These are phyloP conservation scores for Flaveria linearis DNA, from an alignment of 129 eudicot species.

Conservation along the genomic window DNA sequence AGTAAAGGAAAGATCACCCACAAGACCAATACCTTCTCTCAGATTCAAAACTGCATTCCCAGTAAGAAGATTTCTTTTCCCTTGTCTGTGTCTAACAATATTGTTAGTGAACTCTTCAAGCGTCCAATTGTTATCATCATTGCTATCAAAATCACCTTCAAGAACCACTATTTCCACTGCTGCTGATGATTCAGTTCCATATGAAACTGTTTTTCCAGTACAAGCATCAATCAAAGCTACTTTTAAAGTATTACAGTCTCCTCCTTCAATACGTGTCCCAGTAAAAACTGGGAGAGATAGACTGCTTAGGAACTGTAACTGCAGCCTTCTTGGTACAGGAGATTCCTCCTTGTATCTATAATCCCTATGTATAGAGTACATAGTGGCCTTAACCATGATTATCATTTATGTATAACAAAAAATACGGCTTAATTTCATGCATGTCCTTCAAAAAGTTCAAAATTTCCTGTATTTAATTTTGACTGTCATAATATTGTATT, in stretches of 20 bases:
- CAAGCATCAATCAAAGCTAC: slow-evolving; percentile 67
- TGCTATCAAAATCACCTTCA: slow-evolving; percentile 91
- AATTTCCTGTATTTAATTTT: not conserved
- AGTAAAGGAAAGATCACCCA: slow-evolving; percentile 73
- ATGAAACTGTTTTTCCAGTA: slow-evolving; percentile 60
- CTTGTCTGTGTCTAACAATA: slow-evolving; percentile 74
- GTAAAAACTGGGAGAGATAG: slow-evolving; percentile 91
- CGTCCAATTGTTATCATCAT: slow-evolving; percentile 64
- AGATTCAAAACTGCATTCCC: slow-evolving; percentile 62
- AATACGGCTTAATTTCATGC: not conserved
- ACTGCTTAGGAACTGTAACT: slow-evolving; percentile 54
- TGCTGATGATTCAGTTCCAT: slow-evolving; percentile 62
- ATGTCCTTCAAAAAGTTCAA: not conserved
- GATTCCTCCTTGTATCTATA: slow-evolving; percentile 47
- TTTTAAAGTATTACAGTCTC: slow-evolving; percentile 60
- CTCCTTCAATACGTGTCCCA: slow-evolving; percentile 92
- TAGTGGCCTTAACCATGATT: slow-evolving; percentile 23
- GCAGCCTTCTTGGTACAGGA: slow-evolving; percentile 64
- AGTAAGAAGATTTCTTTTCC: slow-evolving; percentile 76
- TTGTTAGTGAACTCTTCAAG: slow-evolving; percentile 68
- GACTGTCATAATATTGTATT: not conserved
- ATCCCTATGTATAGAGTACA: slow-evolving; percentile 48
- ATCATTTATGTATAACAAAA: not conserved
- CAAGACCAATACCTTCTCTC: slow-evolving; percentile 65
- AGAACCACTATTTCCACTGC: slow-evolving; percentile 87